Evolutionary conservation across 257 asterid species (phyloP).

Genomic region (Rhazya stricta): DNA sequence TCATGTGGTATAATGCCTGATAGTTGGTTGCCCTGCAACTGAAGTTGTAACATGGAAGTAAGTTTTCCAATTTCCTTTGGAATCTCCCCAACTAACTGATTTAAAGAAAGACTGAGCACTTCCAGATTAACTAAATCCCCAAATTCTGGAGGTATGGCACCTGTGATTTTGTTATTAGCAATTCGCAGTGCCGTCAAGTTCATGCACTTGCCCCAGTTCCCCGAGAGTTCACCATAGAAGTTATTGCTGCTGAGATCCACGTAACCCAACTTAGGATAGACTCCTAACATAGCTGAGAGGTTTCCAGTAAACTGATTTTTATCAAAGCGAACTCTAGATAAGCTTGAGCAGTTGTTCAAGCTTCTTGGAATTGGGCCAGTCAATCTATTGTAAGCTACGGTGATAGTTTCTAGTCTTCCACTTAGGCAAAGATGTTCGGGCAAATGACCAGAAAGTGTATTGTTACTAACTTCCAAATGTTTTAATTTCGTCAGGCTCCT

Average conservation of each 20-base stretch:
- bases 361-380: constrained; percentile 17
- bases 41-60: constrained; percentile 11
- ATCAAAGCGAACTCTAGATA: constrained; percentile 21
- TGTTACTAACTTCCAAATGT: not conserved
- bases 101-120: constrained; percentile 31
- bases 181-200: constrained; percentile 21
- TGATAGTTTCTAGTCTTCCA: constrained; percentile 18
- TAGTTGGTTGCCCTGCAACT: constrained; percentile 23
- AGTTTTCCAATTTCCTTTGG: constrained; percentile 26
- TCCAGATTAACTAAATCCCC: constrained; percentile 17
- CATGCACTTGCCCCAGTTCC: constrained; percentile 22
- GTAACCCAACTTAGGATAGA: constrained; percentile 24
- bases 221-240: constrained; percentile 27
- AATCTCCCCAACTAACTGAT: constrained; percentile 23
- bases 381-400: constrained; percentile 19
- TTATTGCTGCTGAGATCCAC: constrained; percentile 29
- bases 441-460: constrained; percentile 12
- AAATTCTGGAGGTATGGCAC: constrained; percentile 26
- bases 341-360: constrained; percentile 22
- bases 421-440: constrained; percentile 18
- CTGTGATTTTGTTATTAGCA: constrained; percentile 26
- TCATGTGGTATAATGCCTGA: constrained; percentile 25
- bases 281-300: constrained; percentile 26
- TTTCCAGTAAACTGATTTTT: constrained; percentile 26
- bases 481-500: not conserved